phyloP scores from a whole-genome alignment of 192 early-diverging fungal genomes.

The Coemansia sp. region DNA sequence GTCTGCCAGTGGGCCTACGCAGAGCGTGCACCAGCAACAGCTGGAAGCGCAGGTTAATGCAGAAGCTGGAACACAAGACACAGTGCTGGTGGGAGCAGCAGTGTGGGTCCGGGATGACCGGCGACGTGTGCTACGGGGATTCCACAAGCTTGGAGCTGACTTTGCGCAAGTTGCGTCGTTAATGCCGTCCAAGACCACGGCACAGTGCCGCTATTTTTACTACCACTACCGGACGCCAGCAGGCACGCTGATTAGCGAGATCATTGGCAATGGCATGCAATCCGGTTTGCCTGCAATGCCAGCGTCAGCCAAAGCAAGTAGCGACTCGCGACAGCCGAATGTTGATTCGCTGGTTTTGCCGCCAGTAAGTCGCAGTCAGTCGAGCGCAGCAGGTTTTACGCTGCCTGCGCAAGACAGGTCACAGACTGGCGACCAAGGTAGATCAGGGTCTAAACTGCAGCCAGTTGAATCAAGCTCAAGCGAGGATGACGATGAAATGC shows the following conservation, averaged over 20 bases:
- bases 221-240: constrained; percentile 65
- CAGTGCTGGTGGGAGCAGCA: constrained; percentile 43
- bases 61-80: constrained; percentile 19
- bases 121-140: constrained; percentile 58
- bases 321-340: not conserved
- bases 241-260: constrained; percentile 29
- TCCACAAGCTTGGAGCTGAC: constrained; percentile 65
- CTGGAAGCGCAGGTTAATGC: constrained; percentile 22
- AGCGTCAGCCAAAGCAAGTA: not conserved
- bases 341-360: constrained; percentile 29
- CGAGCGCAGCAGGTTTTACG: not conserved
- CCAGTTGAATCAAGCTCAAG: constrained; percentile 3
- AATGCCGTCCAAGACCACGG: constrained; percentile 74
- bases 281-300: not conserved
- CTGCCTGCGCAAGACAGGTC: not conserved
- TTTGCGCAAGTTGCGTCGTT: constrained; percentile 68
- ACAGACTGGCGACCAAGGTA: not conserved
- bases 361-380: not conserved
- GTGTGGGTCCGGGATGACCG: constrained; percentile 58
- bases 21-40: not conserved
- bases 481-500: constrained; percentile 48
- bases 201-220: constrained; percentile 77
- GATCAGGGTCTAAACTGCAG: not conserved
- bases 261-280: constrained; percentile 6
- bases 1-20: not conserved